These are phyloP conservation scores for Erucastrum elatum DNA, from an alignment of 345 rosid species.

Conservation along the genomic window DNA sequence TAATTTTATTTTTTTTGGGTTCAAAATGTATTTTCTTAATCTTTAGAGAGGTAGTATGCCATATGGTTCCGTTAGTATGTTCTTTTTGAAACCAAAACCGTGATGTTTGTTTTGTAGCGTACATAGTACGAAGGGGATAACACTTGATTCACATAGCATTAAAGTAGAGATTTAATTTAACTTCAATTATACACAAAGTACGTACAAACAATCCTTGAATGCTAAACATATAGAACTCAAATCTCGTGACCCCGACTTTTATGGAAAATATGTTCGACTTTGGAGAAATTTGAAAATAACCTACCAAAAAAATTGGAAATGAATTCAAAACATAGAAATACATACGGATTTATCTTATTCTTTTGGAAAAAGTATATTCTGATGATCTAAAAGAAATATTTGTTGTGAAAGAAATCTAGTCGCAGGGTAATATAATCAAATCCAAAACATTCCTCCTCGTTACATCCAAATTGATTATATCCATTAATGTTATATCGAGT, in stretches of 20 bases:
- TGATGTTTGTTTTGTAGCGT: not conserved
- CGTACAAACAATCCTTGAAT: slow-evolving; percentile 1
- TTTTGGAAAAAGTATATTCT: not conserved
- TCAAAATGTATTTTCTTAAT: not conserved
- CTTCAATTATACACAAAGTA: slow-evolving; percentile 17
- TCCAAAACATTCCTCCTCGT: not conserved
- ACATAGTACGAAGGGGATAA: not conserved
- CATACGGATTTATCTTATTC: not conserved
- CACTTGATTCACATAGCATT: not conserved
- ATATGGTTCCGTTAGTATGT: not conserved
- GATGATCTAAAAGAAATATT: not conserved
- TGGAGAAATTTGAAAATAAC: no score
- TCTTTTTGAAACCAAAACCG: not conserved
- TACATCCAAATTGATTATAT: not conserved
- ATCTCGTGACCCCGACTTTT: slow-evolving; percentile 24
- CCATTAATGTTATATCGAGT: not conserved
- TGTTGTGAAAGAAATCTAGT: not conserved
- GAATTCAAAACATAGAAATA: not conserved
- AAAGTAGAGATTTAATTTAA: not conserved
- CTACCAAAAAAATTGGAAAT: not conserved
- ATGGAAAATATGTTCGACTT: not conserved
- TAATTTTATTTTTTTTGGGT: not conserved
- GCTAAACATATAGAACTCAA: slow-evolving; percentile 7
- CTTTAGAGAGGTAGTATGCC: not conserved
- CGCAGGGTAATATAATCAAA: not conserved